phyloP scores from a whole-genome alignment of 768 basidiomycete genomes.

The Leccinum barrowsii region DNA sequence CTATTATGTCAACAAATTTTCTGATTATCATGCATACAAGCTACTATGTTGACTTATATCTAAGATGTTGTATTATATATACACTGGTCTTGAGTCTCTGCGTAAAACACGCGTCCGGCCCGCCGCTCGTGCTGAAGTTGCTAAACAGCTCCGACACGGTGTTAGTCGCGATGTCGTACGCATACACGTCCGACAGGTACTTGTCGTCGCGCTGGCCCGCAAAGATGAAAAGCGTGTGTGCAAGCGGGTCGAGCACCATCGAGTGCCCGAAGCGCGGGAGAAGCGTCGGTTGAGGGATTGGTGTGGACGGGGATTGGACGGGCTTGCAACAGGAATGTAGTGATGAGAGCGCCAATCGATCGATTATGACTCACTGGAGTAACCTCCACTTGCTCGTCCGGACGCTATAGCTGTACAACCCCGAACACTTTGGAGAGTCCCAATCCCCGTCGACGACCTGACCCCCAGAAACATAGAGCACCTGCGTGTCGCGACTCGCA shows the following conservation, averaged over 20 bases:
- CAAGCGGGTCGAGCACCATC: constrained; percentile 68
- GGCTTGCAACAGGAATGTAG: constrained; percentile 14
- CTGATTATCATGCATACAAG: no score
- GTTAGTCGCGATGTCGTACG: constrained; percentile 59
- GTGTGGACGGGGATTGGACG: constrained; percentile 9
- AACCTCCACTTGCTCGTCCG: constrained; percentile 62
- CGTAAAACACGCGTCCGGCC: constrained; percentile 70
- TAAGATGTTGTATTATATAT: no score
- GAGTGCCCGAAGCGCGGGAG: constrained; percentile 73
- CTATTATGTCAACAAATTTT: background rate
- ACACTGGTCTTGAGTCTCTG: constrained; percentile 38
- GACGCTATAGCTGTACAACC: constrained; percentile 71
- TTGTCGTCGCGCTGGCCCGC: constrained; percentile 68
- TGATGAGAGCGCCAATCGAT: background rate
- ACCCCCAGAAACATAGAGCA: constrained; percentile 75
- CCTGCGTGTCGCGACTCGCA: constrained; percentile 45
- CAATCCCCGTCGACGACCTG: constrained; percentile 65
- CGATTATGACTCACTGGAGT: constrained; percentile 50
- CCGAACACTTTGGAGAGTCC: constrained; percentile 60
- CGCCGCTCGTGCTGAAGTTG: constrained; percentile 58
- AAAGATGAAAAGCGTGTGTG: constrained; percentile 64
- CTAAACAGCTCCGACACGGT: constrained; percentile 58
- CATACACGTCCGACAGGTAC: constrained; percentile 74
- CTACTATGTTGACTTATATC: no score
- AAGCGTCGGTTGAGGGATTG: constrained; percentile 40